phyloP scores from a whole-genome alignment of 2,329 filamentous ascomycete genomes.

The Fusarium napiforme region DNA sequence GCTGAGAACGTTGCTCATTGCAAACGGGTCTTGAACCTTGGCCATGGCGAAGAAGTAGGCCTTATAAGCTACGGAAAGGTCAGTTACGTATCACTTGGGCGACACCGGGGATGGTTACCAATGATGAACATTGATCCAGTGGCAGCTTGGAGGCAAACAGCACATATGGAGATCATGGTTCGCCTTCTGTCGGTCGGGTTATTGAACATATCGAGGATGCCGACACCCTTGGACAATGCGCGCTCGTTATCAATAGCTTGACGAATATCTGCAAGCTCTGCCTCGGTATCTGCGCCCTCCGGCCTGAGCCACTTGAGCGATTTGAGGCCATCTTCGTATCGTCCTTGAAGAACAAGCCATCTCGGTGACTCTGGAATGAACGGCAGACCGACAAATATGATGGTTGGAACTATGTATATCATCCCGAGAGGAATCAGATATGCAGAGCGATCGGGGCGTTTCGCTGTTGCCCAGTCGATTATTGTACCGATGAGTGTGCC shows the following conservation, averaged over 20 bases:
- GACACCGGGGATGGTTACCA: background rate
- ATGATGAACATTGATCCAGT: conserved; percentile 42
- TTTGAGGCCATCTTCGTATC: conserved; percentile 31
- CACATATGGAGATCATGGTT: conserved; percentile 31
- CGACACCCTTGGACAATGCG: conserved; percentile 16
- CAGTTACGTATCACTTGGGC: rapidly evolving
- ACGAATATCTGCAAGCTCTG: conserved; percentile 27
- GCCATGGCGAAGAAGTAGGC: conserved; percentile 43
- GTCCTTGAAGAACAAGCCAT: conserved; percentile 37
- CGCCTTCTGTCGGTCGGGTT: conserved; percentile 31
- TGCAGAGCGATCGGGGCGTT: conserved; percentile 33
- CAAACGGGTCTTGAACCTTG: conserved; percentile 35
- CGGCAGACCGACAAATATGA: conserved; percentile 19
- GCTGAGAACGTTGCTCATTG: conserved; percentile 41
- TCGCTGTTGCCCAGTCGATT: conserved; percentile 38
- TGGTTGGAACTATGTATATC: conserved; percentile 30
- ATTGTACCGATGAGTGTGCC: conserved; percentile 38
- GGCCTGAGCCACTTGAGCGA: conserved; percentile 34
- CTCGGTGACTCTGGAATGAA: conserved; percentile 40
- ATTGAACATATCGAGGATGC: conserved; percentile 36
- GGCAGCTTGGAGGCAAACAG: conserved; percentile 33
- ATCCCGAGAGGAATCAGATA: conserved; percentile 38
- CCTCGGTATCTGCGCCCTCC: conserved; percentile 6
- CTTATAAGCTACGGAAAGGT: conserved; percentile 27
- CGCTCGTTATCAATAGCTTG: conserved; percentile 31